Base-by-base conservation (phyloP, 345 rosid species). In the Lepidium didymum region DNA sequence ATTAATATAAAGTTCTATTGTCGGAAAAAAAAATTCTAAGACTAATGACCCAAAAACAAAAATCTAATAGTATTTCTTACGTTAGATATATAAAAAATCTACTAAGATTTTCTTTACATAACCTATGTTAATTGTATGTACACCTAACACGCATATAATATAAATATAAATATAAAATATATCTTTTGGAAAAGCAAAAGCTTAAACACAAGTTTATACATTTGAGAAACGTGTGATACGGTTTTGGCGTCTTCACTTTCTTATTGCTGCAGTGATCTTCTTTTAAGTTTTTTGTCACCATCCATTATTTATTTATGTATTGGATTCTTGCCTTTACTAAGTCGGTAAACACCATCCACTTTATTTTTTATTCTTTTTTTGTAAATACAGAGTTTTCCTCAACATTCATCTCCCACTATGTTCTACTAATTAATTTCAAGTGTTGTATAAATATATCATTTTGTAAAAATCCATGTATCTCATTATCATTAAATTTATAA, bases 231-330 rank as follows among this genome's bases (percentile, higher is more conserved):
- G 84, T 84, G 87, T 76, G 73, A 53, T 47, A 16, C 70, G 86
- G 91, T 81, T 88, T 88, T 83, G 81, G 86, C 78, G 75, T 81
- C 85, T 81, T 75, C 73, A 72, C 78, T 78, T 69, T 54, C 47
- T 80, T 52, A 47, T 43, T 31, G 54, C 55, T 40, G 44, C 64
- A 67, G 31, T 53, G 23, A 44, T 61, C 69, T 67, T 67, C 58
- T 54, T 74, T 74, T 36, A 43, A 61, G n/a, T n/a, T 73, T 75
- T 58, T 75, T 78, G 72, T 72, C 51, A 21, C 19, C 61, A 42
- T 42, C 50, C 62, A 34, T 35, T 47, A 5, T 64, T 63, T 62
- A 58, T 67, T 51, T 61, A 52, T 25, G 29, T 53, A 36, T 55
- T 45, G 66, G 75, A 68, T 74, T 71, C 75, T 73, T 55, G 68